Conservation (phyloP, 2,329 filamentous ascomycete species). For the Zarea fungicola region DNA sequence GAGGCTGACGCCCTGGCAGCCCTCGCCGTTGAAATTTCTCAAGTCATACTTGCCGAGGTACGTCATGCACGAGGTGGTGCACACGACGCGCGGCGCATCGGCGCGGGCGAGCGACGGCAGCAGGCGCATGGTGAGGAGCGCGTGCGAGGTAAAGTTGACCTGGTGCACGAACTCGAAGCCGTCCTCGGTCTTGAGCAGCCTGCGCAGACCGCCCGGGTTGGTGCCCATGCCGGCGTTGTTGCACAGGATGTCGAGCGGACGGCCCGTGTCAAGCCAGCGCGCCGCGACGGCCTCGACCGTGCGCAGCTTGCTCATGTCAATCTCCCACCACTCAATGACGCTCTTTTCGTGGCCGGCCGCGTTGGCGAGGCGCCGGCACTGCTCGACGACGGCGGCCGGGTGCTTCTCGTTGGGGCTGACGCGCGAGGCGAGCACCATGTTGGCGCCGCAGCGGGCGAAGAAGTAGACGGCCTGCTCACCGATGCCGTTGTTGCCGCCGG, state of each 20-base stretch:
- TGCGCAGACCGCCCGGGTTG: slow-evolving; percentile 15
- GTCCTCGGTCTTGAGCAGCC: slow-evolving; percentile 19
- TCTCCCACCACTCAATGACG: slow-evolving; percentile 24
- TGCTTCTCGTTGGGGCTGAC: slow-evolving; percentile 21
- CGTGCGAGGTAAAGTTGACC: slow-evolving; percentile 28
- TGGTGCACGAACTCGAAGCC: slow-evolving; percentile 28
- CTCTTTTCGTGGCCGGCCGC: slow-evolving; percentile 13
- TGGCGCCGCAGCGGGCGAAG: slow-evolving; percentile 23
- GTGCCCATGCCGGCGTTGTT: slow-evolving; percentile 25
- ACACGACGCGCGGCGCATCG: slow-evolving; percentile 22
- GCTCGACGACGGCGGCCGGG: slow-evolving; percentile 19
- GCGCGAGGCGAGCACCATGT: slow-evolving; percentile 23
- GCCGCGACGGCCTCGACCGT: slow-evolving; percentile 23
- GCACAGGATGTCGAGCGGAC: slow-evolving; percentile 23
- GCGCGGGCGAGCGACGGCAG: slow-evolving; percentile 23
- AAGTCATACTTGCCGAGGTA: slow-evolving; percentile 23
- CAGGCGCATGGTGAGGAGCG: slow-evolving; percentile 23
- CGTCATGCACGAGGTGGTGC: slow-evolving; percentile 26
- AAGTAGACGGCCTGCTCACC: slow-evolving; percentile 21
- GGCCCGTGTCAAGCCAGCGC: slow-evolving; percentile 22
- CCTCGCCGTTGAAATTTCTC: slow-evolving; percentile 21
- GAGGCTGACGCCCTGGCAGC: slow-evolving; percentile 11
- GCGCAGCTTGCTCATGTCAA: slow-evolving; percentile 20
- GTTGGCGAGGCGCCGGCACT: slow-evolving; percentile 17
- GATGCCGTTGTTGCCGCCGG: slow-evolving; percentile 22